Conservation (phyloP, 163 green algal species). For the Scenedesmus sp. region DNA sequence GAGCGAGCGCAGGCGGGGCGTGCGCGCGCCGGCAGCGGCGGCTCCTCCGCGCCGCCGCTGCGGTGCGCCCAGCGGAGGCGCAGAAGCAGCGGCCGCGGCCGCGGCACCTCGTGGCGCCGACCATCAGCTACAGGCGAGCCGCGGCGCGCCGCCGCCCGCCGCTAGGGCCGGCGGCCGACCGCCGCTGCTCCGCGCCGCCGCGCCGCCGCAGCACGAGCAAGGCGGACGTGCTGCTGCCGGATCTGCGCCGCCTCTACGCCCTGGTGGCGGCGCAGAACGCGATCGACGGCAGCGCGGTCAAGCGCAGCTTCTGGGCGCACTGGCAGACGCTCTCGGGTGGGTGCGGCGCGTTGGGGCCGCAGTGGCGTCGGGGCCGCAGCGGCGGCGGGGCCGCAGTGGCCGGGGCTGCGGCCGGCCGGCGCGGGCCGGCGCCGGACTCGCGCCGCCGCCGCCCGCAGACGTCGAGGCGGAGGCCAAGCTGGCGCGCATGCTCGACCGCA, state of each 20-base stretch:
- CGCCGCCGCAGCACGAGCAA: slow-evolving; percentile 3
- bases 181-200: too few species aligned
- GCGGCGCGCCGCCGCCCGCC: too few species aligned
- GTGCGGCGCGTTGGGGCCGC: neutral
- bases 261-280: neutral
- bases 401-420: neutral
- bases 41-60: too few species aligned
- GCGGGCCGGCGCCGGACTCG: too few species aligned
- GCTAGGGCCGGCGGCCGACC: too few species aligned
- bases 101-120: neutral
- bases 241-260: slow-evolving; percentile 9
- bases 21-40: too few species aligned
- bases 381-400: neutral
- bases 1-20: too few species aligned
- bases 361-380: neutral
- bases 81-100: neutral
- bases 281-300: neutral
- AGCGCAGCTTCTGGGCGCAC: slow-evolving; percentile 19
- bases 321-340: slow-evolving; percentile 36
- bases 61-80: neutral
- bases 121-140: neutral
- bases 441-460: slow-evolving; percentile 14
- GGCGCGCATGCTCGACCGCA: slow-evolving; percentile 31
- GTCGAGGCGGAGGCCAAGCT: slow-evolving; percentile 19
- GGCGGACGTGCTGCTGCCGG: neutral